These are phyloP conservation scores for Metrosideros polymorpha DNA, from an alignment of 441 rosid genomes.

Conservation along the genomic window DNA sequence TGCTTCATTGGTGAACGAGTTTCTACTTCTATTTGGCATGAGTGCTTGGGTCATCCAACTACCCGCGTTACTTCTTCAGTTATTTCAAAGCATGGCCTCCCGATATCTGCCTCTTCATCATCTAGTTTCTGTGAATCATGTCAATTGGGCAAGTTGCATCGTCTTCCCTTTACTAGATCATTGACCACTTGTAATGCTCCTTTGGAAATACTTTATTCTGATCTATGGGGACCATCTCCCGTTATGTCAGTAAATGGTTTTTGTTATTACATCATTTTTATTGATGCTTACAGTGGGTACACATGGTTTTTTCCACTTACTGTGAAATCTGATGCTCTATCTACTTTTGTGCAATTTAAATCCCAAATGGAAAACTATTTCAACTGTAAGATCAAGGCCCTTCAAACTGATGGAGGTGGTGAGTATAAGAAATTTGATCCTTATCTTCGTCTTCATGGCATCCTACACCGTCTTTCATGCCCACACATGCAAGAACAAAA, in stretches of 20 bases:
- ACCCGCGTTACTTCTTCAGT: neutral
- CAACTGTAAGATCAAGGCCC: neutral
- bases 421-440: neutral
- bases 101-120: neutral
- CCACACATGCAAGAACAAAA: neutral
- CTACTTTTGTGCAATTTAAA: neutral
- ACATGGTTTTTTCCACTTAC: neutral
- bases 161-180: neutral
- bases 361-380: neutral
- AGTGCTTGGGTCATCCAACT: neutral
- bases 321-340: neutral
- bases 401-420: neutral
- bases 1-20: neutral
- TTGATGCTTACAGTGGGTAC: neutral
- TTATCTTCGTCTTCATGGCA: neutral
- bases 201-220: neutral
- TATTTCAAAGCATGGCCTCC: neutral
- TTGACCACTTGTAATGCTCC: neutral
- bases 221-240: neutral
- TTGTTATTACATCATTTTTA: neutral
- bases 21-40: neutral
- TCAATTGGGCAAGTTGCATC: neutral
- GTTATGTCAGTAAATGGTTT: neutral
- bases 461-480: neutral
- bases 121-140: neutral